These are phyloP conservation scores for Discostella stelligera DNA, from an alignment of 352 stramenopile genomes.

Conservation along the genomic window DNA sequence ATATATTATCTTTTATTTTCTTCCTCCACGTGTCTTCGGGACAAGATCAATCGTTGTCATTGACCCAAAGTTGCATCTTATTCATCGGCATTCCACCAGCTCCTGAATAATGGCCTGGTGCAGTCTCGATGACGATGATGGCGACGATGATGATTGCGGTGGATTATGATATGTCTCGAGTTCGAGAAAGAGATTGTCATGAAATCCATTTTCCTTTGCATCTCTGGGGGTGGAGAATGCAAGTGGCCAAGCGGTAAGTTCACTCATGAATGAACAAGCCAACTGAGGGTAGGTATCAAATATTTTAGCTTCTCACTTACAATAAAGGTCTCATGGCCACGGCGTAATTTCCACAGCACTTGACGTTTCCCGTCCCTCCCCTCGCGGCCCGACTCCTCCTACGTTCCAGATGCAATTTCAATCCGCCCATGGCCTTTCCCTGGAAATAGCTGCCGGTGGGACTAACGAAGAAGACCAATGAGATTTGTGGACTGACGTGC, in stretches of 20 bases:
- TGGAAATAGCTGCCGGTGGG: slow-evolving; percentile 80
- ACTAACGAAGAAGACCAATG: slow-evolving; percentile 71
- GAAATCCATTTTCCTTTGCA: slow-evolving; percentile 76
- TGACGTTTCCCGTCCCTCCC: slow-evolving; percentile 68
- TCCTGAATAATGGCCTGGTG: slow-evolving; percentile 71
- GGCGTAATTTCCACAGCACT: slow-evolving; percentile 79
- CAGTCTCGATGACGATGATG: slow-evolving; percentile 34
- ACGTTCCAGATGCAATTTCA: slow-evolving; percentile 78
- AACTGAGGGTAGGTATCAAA: not conserved
- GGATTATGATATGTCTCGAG: slow-evolving; percentile 69
- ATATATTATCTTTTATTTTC: too few relatives aligned
- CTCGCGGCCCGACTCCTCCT: slow-evolving; percentile 56
- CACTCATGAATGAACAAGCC: not conserved
- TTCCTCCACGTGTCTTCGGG: slow-evolving; percentile 67
- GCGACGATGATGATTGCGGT: not conserved
- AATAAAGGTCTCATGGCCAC: slow-evolving; percentile 68
- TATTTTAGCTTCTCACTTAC: slow-evolving; percentile 23
- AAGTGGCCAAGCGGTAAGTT: not conserved
- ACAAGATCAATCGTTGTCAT: slow-evolving; percentile 73
- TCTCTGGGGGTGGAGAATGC: slow-evolving; percentile 32
- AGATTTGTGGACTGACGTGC: slow-evolving; percentile 67
- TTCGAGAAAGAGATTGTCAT: slow-evolving; percentile 80
- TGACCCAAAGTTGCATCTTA: slow-evolving; percentile 63
- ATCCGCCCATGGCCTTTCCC: slow-evolving; percentile 53
- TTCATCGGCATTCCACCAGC: slow-evolving; percentile 86